Percentiles rank a stretch among this genome's conserved stretches.
These are phyloP conservation scores for Plasmodium chabaudi DNA, from an alignment of 169 alveolate genomes.

Conservation along the genomic window DNA sequence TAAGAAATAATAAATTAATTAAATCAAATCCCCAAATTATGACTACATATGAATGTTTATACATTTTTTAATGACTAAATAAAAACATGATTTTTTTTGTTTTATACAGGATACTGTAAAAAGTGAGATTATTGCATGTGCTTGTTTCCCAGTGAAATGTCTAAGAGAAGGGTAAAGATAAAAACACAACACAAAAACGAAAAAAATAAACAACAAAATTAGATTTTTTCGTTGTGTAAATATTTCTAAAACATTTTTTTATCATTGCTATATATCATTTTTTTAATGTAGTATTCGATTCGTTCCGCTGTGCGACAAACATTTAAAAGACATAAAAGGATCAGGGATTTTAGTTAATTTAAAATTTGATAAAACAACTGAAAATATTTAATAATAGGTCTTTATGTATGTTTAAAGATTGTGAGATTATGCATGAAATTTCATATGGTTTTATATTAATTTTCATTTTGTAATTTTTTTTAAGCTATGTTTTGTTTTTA, in stretches of 20 bases:
- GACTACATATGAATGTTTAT: too few species aligned
- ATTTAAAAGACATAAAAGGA: constrained; percentile 83
- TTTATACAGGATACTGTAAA: constrained; percentile 78
- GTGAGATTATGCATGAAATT: neutral
- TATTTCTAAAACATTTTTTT: neutral
- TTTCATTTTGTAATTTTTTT: constrained; percentile 26
- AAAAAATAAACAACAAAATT: neutral
- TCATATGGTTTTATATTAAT: neutral
- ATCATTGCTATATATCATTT: constrained; percentile 46
- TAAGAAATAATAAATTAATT: too few species aligned
- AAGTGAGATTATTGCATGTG: constrained; percentile 82
- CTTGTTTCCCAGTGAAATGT: constrained; percentile 83
- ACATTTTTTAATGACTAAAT: too few species aligned
- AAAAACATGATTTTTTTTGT: neutral
- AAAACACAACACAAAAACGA: constrained; percentile 8
- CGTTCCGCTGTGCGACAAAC: constrained; percentile 88
- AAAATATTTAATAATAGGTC: too few species aligned
- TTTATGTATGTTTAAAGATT: constrained; percentile 1
- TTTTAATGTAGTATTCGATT: constrained; percentile 88
- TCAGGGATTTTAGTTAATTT: constrained; percentile 85
- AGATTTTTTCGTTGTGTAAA: neutral
- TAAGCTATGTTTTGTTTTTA: constrained; percentile 57
- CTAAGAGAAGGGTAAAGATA: constrained; percentile 77
- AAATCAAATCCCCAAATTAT: too few species aligned
- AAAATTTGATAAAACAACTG: constrained; percentile 43